These are phyloP conservation scores for Candida stauntonica DNA, from an alignment of 805 yeast genomes.

Conservation along the genomic window DNA sequence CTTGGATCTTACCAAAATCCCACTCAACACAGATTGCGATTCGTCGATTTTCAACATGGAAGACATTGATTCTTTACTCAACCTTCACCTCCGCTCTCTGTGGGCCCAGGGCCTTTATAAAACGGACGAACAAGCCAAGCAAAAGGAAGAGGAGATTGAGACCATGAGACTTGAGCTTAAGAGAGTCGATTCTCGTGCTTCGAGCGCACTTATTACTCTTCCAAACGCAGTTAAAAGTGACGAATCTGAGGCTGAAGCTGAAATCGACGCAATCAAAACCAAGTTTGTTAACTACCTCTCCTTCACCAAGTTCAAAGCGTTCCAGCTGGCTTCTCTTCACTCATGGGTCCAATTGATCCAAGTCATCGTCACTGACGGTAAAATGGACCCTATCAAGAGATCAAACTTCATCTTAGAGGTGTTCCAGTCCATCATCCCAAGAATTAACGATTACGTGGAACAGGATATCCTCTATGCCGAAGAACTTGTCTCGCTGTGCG, in stretches of 20 bases:
- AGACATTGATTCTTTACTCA: slow-evolving; percentile 34
- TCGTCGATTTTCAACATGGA: slow-evolving; percentile 40
- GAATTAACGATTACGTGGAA: slow-evolving; percentile 69
- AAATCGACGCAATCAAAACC: slow-evolving; percentile 25
- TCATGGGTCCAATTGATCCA: slow-evolving; percentile 84
- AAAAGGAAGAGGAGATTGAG: slow-evolving; percentile 16
- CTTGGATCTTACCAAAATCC: slow-evolving; percentile 39
- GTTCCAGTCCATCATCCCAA: slow-evolving; percentile 72
- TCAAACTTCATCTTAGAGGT: slow-evolving; percentile 69
- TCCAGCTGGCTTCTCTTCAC: slow-evolving; percentile 61
- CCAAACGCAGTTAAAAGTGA: slow-evolving; percentile 23
- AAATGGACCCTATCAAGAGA: slow-evolving; percentile 40
- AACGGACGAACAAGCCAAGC: slow-evolving; percentile 18
- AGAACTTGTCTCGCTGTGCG: slow-evolving; percentile 72
- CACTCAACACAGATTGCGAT: slow-evolving; percentile 24
- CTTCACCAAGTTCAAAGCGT: slow-evolving; percentile 42
- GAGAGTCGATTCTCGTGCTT: slow-evolving; percentile 10
- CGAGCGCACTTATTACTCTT: slow-evolving; percentile 12
- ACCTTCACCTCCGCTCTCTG: slow-evolving; percentile 24
- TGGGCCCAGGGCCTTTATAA: slow-evolving; percentile 21
- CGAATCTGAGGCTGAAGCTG: slow-evolving; percentile 21
- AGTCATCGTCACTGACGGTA: slow-evolving; percentile 61
- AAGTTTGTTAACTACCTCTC: slow-evolving; percentile 43
- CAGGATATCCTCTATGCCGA: slow-evolving; percentile 63
- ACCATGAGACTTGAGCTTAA: slow-evolving; percentile 17